These are phyloP conservation scores for Achlya hypogyna DNA, from an alignment of 352 stramenopile species.

Conservation along the genomic window DNA sequence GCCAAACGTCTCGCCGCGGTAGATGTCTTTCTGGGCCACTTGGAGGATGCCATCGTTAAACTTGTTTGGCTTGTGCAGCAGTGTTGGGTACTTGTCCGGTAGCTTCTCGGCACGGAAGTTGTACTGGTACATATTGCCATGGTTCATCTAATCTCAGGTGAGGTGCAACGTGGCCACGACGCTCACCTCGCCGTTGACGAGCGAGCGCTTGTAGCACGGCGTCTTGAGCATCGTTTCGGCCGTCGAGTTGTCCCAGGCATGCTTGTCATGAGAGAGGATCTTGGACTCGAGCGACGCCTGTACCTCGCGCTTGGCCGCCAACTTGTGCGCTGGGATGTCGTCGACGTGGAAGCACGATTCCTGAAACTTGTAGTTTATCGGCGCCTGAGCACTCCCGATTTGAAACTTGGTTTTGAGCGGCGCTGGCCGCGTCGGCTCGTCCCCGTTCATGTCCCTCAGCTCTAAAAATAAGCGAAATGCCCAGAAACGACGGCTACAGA, in stretches of 20 bases:
- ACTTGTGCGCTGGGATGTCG: constrained; percentile 50
- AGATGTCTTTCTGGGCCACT: constrained; percentile 50
- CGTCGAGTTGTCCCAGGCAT: constrained; percentile 50
- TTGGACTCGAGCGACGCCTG: constrained; percentile 50
- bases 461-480: too few relatives aligned
- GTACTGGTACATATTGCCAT: constrained; percentile 74
- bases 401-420: constrained; percentile 44
- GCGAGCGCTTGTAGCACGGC: constrained; percentile 58
- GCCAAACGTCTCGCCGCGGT: constrained; percentile 52
- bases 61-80: constrained; percentile 58
- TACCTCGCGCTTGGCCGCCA: constrained; percentile 48
- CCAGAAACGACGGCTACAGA: too few relatives aligned
- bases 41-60: constrained; percentile 76
- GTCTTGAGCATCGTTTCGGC: constrained; percentile 32
- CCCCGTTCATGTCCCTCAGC: constrained; percentile 8
- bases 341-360: constrained; percentile 61
- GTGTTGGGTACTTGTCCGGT: constrained; percentile 62
- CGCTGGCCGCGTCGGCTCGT: neutral
- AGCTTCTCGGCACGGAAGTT: constrained; percentile 80
- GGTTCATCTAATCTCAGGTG: constrained; percentile 40
- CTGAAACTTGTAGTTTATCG: constrained; percentile 56
- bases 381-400: constrained; percentile 48
- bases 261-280: constrained; percentile 43
- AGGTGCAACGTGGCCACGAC: neutral
- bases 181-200: constrained; percentile 55